These are phyloP conservation scores for Taphrina sp. DNA, from an alignment of 1,139 yeast genomes.

Conservation along the genomic window DNA sequence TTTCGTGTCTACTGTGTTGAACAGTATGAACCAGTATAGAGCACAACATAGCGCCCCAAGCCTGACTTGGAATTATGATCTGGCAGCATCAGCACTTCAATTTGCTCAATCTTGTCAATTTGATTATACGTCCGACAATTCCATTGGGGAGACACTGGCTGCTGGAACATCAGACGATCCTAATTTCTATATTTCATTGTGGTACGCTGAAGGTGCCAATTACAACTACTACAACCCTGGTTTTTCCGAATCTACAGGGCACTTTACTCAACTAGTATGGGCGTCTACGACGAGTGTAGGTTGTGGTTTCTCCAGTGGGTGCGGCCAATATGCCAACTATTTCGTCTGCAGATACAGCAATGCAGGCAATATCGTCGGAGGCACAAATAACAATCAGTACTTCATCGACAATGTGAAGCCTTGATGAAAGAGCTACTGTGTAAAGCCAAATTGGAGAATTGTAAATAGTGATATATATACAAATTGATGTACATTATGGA, in stretches of 20 bases:
- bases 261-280: constrained; percentile 76
- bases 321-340: constrained; percentile 25
- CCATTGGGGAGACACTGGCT: constrained; percentile 26
- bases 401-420: constrained; percentile 23
- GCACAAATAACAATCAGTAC: constrained; percentile 18
- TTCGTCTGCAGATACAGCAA: constrained; percentile 24
- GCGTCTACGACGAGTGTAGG: constrained; percentile 60
- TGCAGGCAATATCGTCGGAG: constrained; percentile 27
- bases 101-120: constrained; percentile 20
- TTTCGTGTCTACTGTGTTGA: constrained; percentile 18
- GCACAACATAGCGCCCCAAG: constrained; percentile 21
- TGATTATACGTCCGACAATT: constrained; percentile 11
- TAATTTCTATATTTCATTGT: constrained; percentile 63
- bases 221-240: constrained; percentile 53
- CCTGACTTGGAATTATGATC: constrained; percentile 17
- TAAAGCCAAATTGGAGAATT: too few relatives aligned
- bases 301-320: constrained; percentile 30
- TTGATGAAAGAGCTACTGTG: too few relatives aligned
- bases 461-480: too few relatives aligned
- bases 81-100: constrained; percentile 11
- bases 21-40: constrained; percentile 10
- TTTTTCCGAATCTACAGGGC: constrained; percentile 49
- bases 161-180: constrained; percentile 48
- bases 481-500: too few relatives aligned
- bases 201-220: constrained; percentile 64